A percentile compares a stretch with the other conserved stretches of the same genome.
These are phyloP conservation scores for Verticillium zaregamsianum DNA, from an alignment of 2,329 filamentous ascomycete species.

Conservation along the genomic window DNA sequence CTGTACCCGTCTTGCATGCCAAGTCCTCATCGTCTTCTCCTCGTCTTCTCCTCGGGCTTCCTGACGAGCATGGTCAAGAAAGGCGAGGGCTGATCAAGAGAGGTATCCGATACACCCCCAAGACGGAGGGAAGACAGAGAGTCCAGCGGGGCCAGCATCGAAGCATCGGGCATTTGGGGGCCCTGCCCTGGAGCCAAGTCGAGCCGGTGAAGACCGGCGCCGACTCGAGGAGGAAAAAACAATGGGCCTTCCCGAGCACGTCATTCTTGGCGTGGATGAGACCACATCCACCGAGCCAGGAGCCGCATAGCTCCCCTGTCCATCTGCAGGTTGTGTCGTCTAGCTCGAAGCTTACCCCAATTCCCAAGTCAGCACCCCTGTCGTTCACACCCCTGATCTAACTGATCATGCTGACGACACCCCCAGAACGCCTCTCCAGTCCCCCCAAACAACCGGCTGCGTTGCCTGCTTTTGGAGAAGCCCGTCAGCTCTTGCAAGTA, in stretches of 20 bases:
- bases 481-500: not conserved
- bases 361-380: not conserved
- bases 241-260: not conserved
- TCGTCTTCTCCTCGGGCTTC: not conserved
- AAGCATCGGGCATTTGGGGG: not conserved
- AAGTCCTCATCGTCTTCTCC: not conserved
- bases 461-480: not conserved
- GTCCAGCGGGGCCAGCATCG: too few species aligned
- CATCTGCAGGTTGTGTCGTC: not conserved
- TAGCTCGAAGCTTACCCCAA: not conserved
- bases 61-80: not conserved
- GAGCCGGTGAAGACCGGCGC: not conserved
- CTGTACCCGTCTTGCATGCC: not conserved
- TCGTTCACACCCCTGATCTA: not conserved
- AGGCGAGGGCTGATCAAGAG: not conserved
- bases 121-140: not conserved
- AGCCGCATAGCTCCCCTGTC: not conserved
- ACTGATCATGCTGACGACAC: not conserved
- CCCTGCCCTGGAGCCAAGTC: not conserved
- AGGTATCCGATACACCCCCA: not conserved
- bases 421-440: not conserved
- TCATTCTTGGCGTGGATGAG: constrained; percentile 3
- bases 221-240: not conserved
- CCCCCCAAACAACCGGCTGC: not conserved
- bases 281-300: not conserved